Evolutionary conservation across 257 asterid species (phyloP).

Genomic region (Solanum gandarillasii): DNA sequence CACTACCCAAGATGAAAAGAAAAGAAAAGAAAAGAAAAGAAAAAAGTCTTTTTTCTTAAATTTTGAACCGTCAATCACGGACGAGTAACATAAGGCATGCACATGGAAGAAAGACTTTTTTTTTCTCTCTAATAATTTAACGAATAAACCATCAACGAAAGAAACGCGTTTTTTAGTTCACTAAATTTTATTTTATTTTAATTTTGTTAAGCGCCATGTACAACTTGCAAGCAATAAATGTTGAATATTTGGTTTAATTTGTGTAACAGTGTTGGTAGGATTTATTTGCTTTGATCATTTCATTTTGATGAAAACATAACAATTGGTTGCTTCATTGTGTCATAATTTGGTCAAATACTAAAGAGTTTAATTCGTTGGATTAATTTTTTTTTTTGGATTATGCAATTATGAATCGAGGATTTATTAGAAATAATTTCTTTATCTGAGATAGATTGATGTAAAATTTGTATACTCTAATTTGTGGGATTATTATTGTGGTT

Average conservation of each 20-base stretch:
- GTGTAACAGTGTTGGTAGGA: background rate
- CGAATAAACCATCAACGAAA: background rate
- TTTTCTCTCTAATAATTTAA: background rate
- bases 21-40: background rate
- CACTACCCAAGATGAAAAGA: background rate
- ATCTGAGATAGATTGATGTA: too few species aligned
- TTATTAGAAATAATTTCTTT: too few species aligned
- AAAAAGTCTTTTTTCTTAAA: background rate
- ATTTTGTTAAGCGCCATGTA: background rate
- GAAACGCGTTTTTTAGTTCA: background rate
- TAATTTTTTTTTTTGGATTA: background rate
- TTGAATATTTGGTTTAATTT: background rate
- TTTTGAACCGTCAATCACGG: background rate
- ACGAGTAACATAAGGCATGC: background rate
- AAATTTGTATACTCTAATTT: too few species aligned
- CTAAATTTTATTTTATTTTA: background rate
- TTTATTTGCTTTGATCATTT: background rate
- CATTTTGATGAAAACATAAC: background rate
- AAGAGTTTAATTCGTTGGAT: background rate
- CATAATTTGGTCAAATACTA: background rate
- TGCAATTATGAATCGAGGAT: background rate
- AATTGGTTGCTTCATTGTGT: background rate
- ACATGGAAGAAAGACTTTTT: background rate
- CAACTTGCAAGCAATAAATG: background rate
- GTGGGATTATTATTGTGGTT: background rate